Evolutionary conservation across 345 rosid species (phyloP).

Genomic region (Eucalyptus viminalis): DNA sequence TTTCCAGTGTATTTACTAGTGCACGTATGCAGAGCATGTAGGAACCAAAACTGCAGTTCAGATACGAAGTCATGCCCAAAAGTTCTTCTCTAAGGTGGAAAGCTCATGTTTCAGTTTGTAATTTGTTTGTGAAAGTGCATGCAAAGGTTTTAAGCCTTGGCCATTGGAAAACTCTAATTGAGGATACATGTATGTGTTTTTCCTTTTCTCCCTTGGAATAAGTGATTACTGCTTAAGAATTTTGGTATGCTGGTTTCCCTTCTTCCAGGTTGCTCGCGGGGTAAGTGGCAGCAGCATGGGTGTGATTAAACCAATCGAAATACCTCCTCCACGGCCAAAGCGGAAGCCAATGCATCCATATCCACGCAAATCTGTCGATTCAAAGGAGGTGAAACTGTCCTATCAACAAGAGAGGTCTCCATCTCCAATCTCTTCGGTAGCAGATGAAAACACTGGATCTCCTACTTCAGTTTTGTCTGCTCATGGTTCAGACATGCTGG

Average conservation of each 20-base stretch:
- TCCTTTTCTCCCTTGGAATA: neutral
- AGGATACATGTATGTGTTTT: neutral
- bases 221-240: neutral
- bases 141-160: neutral
- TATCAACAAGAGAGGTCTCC: conserved; percentile 19
- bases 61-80: conserved; percentile 97
- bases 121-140: neutral
- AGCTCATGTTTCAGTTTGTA: neutral
- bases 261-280: conserved; percentile 49
- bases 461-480: conserved; percentile 54
- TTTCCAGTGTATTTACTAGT: neutral
- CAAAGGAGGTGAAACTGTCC: conserved; percentile 2
- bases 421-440: conserved; percentile 17
- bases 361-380: conserved; percentile 47
- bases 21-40: conserved; percentile 52
- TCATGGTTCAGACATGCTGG: conserved; percentile 19
- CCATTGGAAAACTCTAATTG: neutral
- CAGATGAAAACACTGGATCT: conserved; percentile 37
- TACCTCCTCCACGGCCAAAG: conserved; percentile 94
- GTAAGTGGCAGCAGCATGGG: conserved; percentile 8
- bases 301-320: conserved; percentile 35
- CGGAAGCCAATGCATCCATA: conserved; percentile 77
- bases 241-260: neutral
- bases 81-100: conserved; percentile 80
- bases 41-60: conserved; percentile 90